Base-by-base conservation (phyloP, 2,329 filamentous ascomycete genomes). In the Botrytis byssoidea region DNA sequence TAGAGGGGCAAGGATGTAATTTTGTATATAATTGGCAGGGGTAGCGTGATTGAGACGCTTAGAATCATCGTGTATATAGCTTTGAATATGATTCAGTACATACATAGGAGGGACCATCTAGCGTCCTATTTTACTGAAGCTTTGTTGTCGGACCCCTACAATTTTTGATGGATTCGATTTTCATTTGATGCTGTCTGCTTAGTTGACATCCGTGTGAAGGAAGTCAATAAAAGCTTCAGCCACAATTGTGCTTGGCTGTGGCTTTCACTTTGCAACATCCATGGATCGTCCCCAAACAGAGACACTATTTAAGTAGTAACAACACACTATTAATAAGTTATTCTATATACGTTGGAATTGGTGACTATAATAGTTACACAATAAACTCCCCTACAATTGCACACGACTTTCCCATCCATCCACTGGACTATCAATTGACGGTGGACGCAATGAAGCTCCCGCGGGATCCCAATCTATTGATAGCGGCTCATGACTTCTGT, bases 401-500 rank as follows among this genome's bases (percentile, higher is more conserved):
- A 46, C 20, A 35, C 29, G 40, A 57, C 65, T 70, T 46, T 70
- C 44, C 66, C 71, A 70, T 22, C 65, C 59, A 65, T 73, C 72
- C 1, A 70, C 42, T 20, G 48, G 29, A 16, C 16, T 37, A 57
- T 71, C 72, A 14, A 40, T 29, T 35, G 57, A 71, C 2, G 68
- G 37, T 20, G 73, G 73, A 55, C 66, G 66, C 35, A 63, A 55
- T 29, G 61, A 37, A 29, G 70, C 67, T n/a, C 70, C 73, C n/a
- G 66, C 66, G 22, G 42, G 40, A 57, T 74, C 74, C 74, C 70
- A 75, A 42, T 75, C 59, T 25, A 74, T 57, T 9, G 69, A 70
- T 25, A 75, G n/a, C 25, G 73, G 66, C 7, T 75, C 70, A 69
- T 74, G 74, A 29, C 66, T 60, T 57, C 74, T 42, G 55, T 74